Conservation (phyloP, 75 land plant genomes). For the Selaginella tamariscina region DNA sequence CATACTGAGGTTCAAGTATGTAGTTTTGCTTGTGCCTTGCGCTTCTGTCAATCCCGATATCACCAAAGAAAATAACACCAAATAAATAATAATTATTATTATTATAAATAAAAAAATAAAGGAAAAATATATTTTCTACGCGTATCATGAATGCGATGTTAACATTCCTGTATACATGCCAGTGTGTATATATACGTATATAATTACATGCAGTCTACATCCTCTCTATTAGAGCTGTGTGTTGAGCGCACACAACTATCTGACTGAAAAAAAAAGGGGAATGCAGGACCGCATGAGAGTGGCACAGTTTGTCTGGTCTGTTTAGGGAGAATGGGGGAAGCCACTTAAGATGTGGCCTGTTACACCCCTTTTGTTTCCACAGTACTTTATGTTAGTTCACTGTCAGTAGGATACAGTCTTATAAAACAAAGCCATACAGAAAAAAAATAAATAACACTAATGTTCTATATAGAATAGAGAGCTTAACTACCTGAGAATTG, state of each 20-base stretch:
- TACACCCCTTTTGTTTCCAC: not conserved
- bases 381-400: not conserved
- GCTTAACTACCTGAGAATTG: not conserved
- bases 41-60: not conserved
- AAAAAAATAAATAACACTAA: too few species aligned
- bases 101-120: not conserved
- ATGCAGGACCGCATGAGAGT: constrained; percentile 3
- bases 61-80: not conserved
- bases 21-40: not conserved
- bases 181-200: not conserved
- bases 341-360: constrained; percentile 1
- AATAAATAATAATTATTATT: too few species aligned
- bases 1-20: not conserved
- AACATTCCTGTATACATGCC: not conserved
- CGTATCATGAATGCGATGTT: not conserved
- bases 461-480: not conserved
- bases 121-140: not conserved
- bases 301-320: not conserved
- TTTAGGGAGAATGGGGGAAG: not conserved
- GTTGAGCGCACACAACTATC: not conserved
- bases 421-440: not conserved
- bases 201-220: not conserved
- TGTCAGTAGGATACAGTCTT: not conserved
- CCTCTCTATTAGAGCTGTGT: not conserved
- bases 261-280: not conserved